These are phyloP conservation scores for Endotrypanum monterogeii DNA, from an alignment of 208 protist genomes.

Conservation along the genomic window DNA sequence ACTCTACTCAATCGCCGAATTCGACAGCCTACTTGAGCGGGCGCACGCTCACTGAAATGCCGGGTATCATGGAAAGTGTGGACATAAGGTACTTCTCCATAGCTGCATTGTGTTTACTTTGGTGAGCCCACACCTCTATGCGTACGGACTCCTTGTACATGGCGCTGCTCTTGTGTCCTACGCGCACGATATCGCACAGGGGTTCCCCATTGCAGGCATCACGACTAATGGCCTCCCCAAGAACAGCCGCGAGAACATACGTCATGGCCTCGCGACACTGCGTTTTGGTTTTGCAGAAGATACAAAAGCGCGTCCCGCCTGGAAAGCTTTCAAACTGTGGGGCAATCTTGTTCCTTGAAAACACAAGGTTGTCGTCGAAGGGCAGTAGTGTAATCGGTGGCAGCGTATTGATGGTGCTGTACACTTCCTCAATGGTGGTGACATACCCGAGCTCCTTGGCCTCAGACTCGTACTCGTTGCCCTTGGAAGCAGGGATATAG, in stretches of 20 bases:
- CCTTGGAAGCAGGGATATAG: slow-evolving; percentile 65
- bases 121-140: slow-evolving; percentile 73
- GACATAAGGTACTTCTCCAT: slow-evolving; percentile 61
- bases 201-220: slow-evolving; percentile 46
- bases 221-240: slow-evolving; percentile 68
- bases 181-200: slow-evolving; percentile 71
- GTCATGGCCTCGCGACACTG: slow-evolving; percentile 58
- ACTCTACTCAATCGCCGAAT: neutral
- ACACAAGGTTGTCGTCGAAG: slow-evolving; percentile 70
- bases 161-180: slow-evolving; percentile 66
- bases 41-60: slow-evolving; percentile 45
- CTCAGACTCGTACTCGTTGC: slow-evolving; percentile 49
- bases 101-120: slow-evolving; percentile 34
- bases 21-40: slow-evolving; percentile 6
- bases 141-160: slow-evolving; percentile 61
- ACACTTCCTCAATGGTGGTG: slow-evolving; percentile 70
- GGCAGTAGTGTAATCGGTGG: slow-evolving; percentile 65
- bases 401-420: slow-evolving; percentile 74
- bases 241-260: slow-evolving; percentile 64
- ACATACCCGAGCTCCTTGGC: slow-evolving; percentile 76
- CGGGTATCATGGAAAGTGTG: slow-evolving; percentile 45
- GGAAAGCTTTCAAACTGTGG: slow-evolving; percentile 86
- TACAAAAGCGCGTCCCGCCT: slow-evolving; percentile 53
- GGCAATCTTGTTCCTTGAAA: slow-evolving; percentile 70
- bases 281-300: slow-evolving; percentile 74